Evolutionary conservation across 2,329 filamentous ascomycete species (phyloP).

Genomic region (Fulvia fulva): DNA sequence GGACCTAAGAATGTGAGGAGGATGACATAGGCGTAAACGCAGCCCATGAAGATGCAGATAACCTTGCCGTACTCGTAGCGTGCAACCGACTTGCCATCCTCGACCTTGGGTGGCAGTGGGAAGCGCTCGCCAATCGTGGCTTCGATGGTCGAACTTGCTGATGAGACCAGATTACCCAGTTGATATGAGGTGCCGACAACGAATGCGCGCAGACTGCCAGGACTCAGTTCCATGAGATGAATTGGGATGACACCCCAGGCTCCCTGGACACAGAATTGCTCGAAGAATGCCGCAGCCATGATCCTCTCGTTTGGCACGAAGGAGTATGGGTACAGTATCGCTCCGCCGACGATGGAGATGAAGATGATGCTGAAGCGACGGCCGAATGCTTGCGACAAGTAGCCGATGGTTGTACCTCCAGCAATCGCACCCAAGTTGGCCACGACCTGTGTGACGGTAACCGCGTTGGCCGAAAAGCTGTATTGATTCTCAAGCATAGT

Average conservation of each 20-base stretch:
- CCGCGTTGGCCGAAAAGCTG: slow-evolving; percentile 47
- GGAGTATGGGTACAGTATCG: slow-evolving; percentile 78
- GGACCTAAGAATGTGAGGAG: slow-evolving; percentile 61
- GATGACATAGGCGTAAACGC: slow-evolving; percentile 65
- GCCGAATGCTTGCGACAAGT: slow-evolving; percentile 45
- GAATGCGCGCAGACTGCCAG: slow-evolving; percentile 68
- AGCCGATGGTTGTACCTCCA: slow-evolving; percentile 46
- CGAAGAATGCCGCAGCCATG: slow-evolving; percentile 78
- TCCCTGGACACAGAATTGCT: slow-evolving; percentile 47
- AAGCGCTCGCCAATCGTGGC: slow-evolving; percentile 41
- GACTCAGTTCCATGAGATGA: slow-evolving; percentile 72
- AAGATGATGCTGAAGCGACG: slow-evolving; percentile 47
- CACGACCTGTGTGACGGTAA: slow-evolving; percentile 49
- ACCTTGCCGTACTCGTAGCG: slow-evolving; percentile 43
- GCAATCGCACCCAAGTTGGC: slow-evolving; percentile 49
- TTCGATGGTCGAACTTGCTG: slow-evolving; percentile 42
- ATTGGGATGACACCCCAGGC: slow-evolving; percentile 49
- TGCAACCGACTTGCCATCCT: slow-evolving; percentile 34
- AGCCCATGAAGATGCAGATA: slow-evolving; percentile 66
- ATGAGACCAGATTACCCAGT: slow-evolving; percentile 66
- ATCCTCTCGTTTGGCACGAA: slow-evolving; percentile 60
- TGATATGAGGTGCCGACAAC: slow-evolving; percentile 73
- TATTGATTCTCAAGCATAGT: slow-evolving; percentile 59
- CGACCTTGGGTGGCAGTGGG: slow-evolving; percentile 40
- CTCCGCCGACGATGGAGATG: slow-evolving; percentile 61